Evolutionary conservation across 192 early-diverging fungal genomes (phyloP).

Genomic region (Coemansia sp.): DNA sequence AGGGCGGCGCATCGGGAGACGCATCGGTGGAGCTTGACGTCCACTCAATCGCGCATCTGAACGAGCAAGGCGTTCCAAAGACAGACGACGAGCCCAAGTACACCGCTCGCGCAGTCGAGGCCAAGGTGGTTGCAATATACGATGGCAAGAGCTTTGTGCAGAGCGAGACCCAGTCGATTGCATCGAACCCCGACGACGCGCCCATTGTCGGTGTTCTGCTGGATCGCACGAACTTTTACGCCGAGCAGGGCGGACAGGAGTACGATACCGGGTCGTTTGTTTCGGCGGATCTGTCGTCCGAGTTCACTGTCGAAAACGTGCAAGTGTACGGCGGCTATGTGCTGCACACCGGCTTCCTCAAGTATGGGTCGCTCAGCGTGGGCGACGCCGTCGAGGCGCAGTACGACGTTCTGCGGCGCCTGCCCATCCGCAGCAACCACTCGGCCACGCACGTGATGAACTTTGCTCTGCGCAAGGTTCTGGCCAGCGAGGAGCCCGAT

Average conservation of each 20-base stretch:
- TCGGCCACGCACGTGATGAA: slow-evolving; percentile 96
- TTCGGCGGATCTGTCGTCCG: slow-evolving; percentile 79
- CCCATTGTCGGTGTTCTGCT: slow-evolving; percentile 85
- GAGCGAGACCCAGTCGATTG: slow-evolving; percentile 47
- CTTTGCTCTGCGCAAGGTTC: slow-evolving; percentile 85
- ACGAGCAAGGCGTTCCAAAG: slow-evolving; percentile 72
- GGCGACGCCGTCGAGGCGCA: slow-evolving; percentile 73
- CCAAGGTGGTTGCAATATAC: slow-evolving; percentile 81
- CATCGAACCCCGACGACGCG: slow-evolving; percentile 55
- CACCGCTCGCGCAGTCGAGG: slow-evolving; percentile 66
- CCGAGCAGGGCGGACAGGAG: slow-evolving; percentile 95
- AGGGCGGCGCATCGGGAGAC: slow-evolving; percentile 56
- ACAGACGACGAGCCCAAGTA: slow-evolving; percentile 92
- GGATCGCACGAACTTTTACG: slow-evolving; percentile 97
- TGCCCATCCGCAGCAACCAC: slow-evolving; percentile 94
- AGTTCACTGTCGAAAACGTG: slow-evolving; percentile 91
- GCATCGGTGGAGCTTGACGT: slow-evolving; percentile 83
- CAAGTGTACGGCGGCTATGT: slow-evolving; percentile 95
- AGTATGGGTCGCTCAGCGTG: slow-evolving; percentile 78
- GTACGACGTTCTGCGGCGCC: slow-evolving; percentile 89
- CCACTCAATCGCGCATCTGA: slow-evolving; percentile 86
- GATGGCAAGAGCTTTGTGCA: slow-evolving; percentile 28
- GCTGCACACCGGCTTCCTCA: slow-evolving; percentile 92
- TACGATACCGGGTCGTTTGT: slow-evolving; percentile 89
- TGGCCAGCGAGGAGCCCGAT: slow-evolving; percentile 74